phyloP scores from a whole-genome alignment of 2,329 filamentous ascomycete genomes.

The Calonectria pauciramosa region DNA sequence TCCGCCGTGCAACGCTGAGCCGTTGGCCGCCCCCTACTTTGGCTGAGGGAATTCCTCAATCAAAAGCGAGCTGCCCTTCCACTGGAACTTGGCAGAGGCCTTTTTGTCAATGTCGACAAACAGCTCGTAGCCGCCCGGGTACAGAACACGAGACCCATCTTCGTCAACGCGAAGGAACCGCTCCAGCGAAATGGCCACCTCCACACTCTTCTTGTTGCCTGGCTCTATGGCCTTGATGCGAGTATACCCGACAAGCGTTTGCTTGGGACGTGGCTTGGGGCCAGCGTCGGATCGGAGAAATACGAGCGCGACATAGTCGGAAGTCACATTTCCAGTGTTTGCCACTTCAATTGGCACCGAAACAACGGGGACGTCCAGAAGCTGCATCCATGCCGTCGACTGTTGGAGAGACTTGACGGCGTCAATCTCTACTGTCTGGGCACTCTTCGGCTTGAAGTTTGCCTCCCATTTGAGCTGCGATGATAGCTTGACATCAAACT shows the following conservation, averaged over 20 bases:
- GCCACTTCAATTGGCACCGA: not conserved
- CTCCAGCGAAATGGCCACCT: not conserved
- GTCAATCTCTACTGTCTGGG: not conserved
- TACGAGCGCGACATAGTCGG: not conserved
- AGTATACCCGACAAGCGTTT: not conserved
- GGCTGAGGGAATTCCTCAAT: constrained; percentile 2
- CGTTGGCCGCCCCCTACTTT: not conserved
- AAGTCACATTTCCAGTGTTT: not conserved
- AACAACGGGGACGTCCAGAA: not conserved
- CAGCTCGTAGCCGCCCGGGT: not conserved
- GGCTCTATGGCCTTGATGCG: not conserved
- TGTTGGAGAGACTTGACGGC: not conserved
- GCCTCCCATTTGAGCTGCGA: not conserved
- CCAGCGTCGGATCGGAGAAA: not conserved
- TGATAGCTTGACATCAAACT: not conserved
- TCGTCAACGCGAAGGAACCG: not conserved
- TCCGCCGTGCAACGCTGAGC: no score
- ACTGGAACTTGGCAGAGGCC: not conserved
- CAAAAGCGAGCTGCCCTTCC: not conserved
- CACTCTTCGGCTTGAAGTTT: not conserved
- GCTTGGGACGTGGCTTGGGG: not conserved
- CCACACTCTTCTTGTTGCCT: not conserved
- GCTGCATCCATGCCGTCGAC: not conserved
- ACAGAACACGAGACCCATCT: not conserved
- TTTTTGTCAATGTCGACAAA: not conserved